A percentile compares a stretch with the other conserved stretches of the same genome.
These are phyloP conservation scores for Solanum hybrid DNA, from an alignment of 305 asterid species.

Conservation along the genomic window DNA sequence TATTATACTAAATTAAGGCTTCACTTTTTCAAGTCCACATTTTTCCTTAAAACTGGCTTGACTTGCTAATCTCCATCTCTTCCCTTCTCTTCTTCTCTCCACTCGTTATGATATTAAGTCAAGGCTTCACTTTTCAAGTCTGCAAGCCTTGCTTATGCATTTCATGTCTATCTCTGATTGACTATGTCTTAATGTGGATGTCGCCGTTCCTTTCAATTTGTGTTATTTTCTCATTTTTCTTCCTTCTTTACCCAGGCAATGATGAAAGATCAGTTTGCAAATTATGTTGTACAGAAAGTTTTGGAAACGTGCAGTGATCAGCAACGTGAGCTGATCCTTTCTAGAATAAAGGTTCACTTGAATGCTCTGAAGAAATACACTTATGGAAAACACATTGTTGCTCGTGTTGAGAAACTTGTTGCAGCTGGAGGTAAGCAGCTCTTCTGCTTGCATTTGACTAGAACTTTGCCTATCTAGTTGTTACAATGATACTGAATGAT, in stretches of 20 bases:
- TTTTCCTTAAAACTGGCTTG: background rate
- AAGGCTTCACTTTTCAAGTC: background rate
- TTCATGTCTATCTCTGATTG: background rate
- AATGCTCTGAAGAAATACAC: slow-evolving; percentile 22
- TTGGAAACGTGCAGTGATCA: slow-evolving; percentile 21
- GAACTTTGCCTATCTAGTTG: background rate
- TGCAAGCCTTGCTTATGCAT: background rate
- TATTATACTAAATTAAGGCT: background rate
- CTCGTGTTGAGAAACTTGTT: slow-evolving; percentile 21
- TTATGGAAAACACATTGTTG: slow-evolving; percentile 20
- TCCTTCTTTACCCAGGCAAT: slow-evolving; percentile 5
- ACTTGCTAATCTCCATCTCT: background rate
- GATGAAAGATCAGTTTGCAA: slow-evolving; percentile 23
- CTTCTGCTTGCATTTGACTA: background rate
- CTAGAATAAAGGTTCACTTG: slow-evolving; percentile 19
- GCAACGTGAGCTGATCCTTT: slow-evolving; percentile 18
- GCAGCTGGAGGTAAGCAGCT: slow-evolving; percentile 19
- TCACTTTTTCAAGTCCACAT: background rate
- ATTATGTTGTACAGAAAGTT: slow-evolving; percentile 21
- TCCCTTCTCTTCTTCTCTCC: background rate
- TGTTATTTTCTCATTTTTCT: background rate
- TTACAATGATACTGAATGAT: background rate
- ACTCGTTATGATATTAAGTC: background rate
- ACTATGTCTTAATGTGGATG: background rate
- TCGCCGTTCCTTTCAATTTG: background rate